Percentiles rank a stretch among this genome's conserved stretches.
These are phyloP conservation scores for Colletotrichum sp. DNA, from an alignment of 2,329 filamentous ascomycete genomes.

Conservation along the genomic window DNA sequence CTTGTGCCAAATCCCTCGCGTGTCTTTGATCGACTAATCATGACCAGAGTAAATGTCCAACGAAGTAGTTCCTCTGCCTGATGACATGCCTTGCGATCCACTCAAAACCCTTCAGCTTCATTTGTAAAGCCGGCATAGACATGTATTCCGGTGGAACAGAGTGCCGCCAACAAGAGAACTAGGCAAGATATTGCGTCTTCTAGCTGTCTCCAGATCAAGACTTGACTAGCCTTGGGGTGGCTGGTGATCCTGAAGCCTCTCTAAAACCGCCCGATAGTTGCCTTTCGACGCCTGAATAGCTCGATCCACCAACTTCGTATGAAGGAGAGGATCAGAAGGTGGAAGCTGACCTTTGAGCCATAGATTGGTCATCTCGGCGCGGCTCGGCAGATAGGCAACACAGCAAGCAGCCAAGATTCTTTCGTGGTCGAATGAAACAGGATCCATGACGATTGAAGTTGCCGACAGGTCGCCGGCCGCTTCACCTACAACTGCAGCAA, in stretches of 20 bases:
- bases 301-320: constrained; percentile 39
- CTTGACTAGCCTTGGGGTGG: not conserved
- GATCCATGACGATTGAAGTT: constrained; percentile 71
- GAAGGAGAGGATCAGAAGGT: constrained; percentile 36
- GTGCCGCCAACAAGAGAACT: not conserved
- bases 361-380: constrained; percentile 92
- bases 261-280: constrained; percentile 20
- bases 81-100: not conserved
- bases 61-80: not conserved
- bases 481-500: constrained; percentile 75
- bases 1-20: not conserved
- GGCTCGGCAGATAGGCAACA: constrained; percentile 83
- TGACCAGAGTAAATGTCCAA: not conserved
- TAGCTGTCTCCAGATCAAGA: not conserved
- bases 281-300: constrained; percentile 47
- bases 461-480: constrained; percentile 15
- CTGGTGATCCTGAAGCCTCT: constrained; percentile 9
- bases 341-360: constrained; percentile 83
- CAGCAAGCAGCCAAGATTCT: constrained; percentile 83
- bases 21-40: not conserved
- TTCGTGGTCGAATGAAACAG: constrained; percentile 79
- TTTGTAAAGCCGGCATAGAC: not conserved
- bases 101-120: not conserved
- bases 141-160: not conserved
- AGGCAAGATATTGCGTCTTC: not conserved